Conservation (phyloP, 352 stramenopile species). For the Globisporangium parvum region DNA sequence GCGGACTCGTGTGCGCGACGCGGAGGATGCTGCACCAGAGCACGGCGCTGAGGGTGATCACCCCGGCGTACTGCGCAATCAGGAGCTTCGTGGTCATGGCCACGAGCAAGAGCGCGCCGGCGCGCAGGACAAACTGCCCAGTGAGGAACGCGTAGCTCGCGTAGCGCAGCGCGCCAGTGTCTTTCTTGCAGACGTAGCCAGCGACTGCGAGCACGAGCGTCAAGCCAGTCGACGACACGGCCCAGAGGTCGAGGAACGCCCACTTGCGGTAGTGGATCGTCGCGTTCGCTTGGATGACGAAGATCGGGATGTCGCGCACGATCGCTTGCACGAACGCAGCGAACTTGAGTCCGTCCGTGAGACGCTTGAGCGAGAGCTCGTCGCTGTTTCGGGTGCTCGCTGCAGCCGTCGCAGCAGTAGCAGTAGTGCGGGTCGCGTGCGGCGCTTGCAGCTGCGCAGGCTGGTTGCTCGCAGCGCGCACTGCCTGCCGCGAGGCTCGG, state of each 20-base stretch:
- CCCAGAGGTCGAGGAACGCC: slow-evolving; percentile 55
- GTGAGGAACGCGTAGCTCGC: slow-evolving; percentile 40
- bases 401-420: not conserved
- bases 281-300: slow-evolving; percentile 67
- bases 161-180: slow-evolving; percentile 21
- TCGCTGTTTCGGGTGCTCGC: slow-evolving; percentile 3
- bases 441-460: slow-evolving; percentile 4
- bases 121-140: slow-evolving; percentile 56
- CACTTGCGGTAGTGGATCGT: slow-evolving; percentile 82
- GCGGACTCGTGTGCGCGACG: slow-evolving; percentile 31
- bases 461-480: not conserved
- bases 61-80: slow-evolving; percentile 30
- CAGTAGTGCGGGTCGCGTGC: not conserved
- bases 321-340: slow-evolving; percentile 61
- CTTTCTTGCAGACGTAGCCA: slow-evolving; percentile 40
- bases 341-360: slow-evolving; percentile 34
- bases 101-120: slow-evolving; percentile 55
- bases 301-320: slow-evolving; percentile 65
- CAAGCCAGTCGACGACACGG: slow-evolving; percentile 42
- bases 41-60: slow-evolving; percentile 32
- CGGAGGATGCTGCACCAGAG: slow-evolving; percentile 24
- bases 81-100: slow-evolving; percentile 47
- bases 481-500: slow-evolving; percentile 8
- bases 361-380: slow-evolving; percentile 6
- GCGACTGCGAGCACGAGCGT: slow-evolving; percentile 40